Base-by-base conservation (phyloP, 73 alveolate genomes). In the Symbiodinium natans region DNA sequence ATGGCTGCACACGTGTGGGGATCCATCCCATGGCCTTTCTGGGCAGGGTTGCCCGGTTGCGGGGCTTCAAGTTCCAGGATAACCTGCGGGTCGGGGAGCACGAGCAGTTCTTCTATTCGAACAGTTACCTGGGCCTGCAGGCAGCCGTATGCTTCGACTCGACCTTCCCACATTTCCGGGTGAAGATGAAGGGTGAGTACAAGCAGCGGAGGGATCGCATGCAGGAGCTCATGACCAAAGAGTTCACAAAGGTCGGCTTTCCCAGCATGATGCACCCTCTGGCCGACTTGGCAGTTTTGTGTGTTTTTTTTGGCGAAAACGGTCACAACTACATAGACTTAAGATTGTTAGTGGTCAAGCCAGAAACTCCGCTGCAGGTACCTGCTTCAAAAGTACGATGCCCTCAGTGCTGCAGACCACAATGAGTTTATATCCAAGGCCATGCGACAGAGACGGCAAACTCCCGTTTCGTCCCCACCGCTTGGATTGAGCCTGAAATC, bases 21-120 rank as follows among this genome's bases (percentile, higher is more conserved):
- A 92, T 92, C 40, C 98, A 92, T 27, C 98, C 98, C 82, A 92
- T 92, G 98, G 98, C 98, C 59, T 92, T 92, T 36, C 82, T 92
- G 82, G 98, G 90, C n/a, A 82, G 98, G 40, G 80, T 86, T 1
- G 90, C 80, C 40, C 98, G 98, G 63, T 25, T 92, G 41, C 88
- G 90, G 36, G 82, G 71, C 13, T 92, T 92, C 90, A 92, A 92
- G 82, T 92, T 92, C 82, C 88, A 74, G 42, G 98, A 92, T 90
- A 71, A 92, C 88, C 59, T 92, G 90, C 75, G 43, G 82, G 98
- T 92, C 41, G 98, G 98, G 33, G 90, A 92, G 90, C 98, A 92
- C 41, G 98, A 92, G 59, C 98, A 92, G 98, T 92, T 92, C 56
- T 92, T 92, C 90, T 92, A 68, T 52, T 41, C 98, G 39, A 92